Evolutionary conservation across 228 moss, liverwort and hornwort genomes (phyloP).

Genomic region (Sphagnum magellanicum): DNA sequence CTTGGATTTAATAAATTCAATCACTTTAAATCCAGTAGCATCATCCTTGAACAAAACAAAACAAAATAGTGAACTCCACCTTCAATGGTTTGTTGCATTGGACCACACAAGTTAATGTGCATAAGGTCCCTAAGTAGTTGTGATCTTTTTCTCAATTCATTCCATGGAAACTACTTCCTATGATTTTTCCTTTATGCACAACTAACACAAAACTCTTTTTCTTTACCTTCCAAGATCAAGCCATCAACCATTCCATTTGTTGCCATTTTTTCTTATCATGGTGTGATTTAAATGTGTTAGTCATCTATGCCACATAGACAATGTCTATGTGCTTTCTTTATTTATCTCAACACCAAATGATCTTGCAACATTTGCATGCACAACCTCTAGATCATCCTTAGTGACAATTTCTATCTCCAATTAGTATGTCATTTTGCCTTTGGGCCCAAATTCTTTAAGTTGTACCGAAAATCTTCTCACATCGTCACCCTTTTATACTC

Average conservation of each 20-base stretch:
- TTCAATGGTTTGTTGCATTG: neutral
- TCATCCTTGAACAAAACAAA: neutral
- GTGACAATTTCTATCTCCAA: neutral
- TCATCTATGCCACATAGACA: neutral
- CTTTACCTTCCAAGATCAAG: neutral
- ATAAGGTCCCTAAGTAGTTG: neutral
- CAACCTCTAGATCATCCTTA: neutral
- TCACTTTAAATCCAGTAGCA: neutral
- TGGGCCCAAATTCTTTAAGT: too few relatives aligned
- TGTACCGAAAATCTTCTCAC: too few relatives aligned
- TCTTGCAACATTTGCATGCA: neutral
- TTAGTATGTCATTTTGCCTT: neutral
- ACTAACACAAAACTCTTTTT: neutral
- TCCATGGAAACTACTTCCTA: neutral
- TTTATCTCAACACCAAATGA: neutral
- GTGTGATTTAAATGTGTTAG: neutral
- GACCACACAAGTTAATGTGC: neutral
- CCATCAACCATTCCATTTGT: neutral
- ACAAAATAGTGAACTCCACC: neutral
- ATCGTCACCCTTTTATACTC: too few relatives aligned
- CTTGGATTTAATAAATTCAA: neutral
- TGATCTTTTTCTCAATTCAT: neutral
- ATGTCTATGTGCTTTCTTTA: neutral
- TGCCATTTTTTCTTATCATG: neutral
- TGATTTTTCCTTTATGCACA: neutral